Conservation (phyloP, 1,284 basidiomycete species). For the Sanghuangporus baumii region DNA sequence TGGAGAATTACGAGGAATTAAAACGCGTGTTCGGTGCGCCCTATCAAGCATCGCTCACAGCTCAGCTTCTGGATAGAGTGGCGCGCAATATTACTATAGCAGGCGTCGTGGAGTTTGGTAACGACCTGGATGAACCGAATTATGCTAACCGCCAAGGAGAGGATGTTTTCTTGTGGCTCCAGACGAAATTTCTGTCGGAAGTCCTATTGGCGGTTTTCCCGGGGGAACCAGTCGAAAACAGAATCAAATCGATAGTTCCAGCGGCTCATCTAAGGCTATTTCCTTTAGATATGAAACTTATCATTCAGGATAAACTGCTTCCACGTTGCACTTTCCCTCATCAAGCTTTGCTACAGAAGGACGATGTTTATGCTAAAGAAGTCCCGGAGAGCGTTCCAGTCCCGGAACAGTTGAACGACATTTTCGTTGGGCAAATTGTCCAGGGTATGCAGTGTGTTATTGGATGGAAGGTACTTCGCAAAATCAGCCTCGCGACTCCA, state of each 20-base stretch:
- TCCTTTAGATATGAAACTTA: slow-evolving; percentile 7
- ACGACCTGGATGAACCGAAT: background rate
- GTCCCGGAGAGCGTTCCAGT: background rate
- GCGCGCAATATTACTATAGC: slow-evolving; percentile 36
- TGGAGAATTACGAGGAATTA: background rate
- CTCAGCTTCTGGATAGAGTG: slow-evolving; percentile 37
- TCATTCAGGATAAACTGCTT: slow-evolving; percentile 7
- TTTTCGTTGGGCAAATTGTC: slow-evolving; percentile 20
- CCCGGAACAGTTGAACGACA: background rate
- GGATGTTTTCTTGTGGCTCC: background rate
- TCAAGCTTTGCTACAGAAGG: background rate
- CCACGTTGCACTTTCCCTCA: background rate
- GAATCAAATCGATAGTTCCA: too few species aligned
- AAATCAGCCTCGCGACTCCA: background rate
- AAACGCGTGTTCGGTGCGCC: background rate
- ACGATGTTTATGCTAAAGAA: background rate
- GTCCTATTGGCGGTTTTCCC: background rate
- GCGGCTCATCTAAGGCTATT: background rate
- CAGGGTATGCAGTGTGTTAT: slow-evolving; percentile 10
- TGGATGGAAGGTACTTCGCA: slow-evolving; percentile 17
- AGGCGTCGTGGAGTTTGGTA: slow-evolving; percentile 19
- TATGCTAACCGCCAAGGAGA: background rate
- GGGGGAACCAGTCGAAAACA: background rate
- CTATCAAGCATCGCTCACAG: slow-evolving; percentile 18
- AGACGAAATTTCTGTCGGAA: background rate